Conservation (phyloP, 768 basidiomycete genomes). For the Leccinum broughii region DNA sequence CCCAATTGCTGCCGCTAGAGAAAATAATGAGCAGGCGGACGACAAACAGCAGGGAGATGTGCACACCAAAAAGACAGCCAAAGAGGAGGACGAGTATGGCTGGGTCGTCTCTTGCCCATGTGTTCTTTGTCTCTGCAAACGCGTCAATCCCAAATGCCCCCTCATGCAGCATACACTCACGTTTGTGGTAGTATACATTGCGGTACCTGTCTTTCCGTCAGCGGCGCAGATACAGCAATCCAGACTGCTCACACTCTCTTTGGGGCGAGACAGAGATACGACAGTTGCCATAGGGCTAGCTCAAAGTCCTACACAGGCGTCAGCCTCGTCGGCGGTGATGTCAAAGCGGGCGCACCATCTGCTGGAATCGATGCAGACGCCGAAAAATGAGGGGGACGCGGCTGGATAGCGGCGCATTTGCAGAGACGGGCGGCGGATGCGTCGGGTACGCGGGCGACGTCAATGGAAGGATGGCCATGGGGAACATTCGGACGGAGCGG, state of each 20-base stretch:
- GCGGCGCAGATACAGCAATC: background rate
- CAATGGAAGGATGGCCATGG: constrained; percentile 37
- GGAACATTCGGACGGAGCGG: constrained; percentile 8
- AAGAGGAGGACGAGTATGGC: constrained; percentile 88
- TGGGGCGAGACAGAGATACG: constrained; percentile 90
- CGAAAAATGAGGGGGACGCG: constrained; percentile 81
- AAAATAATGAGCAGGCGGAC: background rate
- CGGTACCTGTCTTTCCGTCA: constrained; percentile 61
- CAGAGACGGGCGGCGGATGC: constrained; percentile 16
- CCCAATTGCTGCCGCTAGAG: constrained; percentile 71
- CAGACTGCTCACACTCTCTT: constrained; percentile 71
- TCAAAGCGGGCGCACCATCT: constrained; percentile 65
- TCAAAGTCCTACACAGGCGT: constrained; percentile 79
- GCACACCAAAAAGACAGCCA: constrained; percentile 69
- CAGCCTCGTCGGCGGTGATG: background rate
- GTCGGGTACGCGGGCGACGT: constrained; percentile 28
- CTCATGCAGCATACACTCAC: constrained; percentile 44
- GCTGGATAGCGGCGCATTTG: constrained; percentile 36
- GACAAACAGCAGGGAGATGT: background rate
- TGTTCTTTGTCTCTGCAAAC: constrained; percentile 88
- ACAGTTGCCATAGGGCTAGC: constrained; percentile 93
- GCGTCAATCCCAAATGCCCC: background rate
- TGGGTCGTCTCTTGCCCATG: constrained; percentile 97
- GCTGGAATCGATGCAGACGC: constrained; percentile 76
- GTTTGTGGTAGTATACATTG: constrained; percentile 97